Percentiles rank a stretch among this genome's conserved stretches.
Conservation (phyloP, 1,284 basidiomycete genomes). For the Flammula alnicola region DNA sequence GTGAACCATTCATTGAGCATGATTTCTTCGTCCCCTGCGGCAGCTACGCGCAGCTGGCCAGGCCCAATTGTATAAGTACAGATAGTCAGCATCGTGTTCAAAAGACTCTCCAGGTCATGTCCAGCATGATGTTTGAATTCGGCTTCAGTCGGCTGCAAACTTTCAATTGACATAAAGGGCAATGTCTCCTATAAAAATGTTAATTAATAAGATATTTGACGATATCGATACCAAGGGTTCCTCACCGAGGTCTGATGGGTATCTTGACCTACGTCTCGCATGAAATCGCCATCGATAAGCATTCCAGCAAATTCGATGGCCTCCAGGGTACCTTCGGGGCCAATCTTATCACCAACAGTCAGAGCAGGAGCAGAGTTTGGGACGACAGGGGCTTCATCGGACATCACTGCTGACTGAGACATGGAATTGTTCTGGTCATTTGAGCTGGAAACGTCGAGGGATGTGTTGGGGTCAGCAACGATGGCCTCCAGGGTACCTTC, state of each 20-base stretch:
- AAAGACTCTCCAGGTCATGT: neutral
- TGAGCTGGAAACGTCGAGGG: neutral
- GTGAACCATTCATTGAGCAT: slow-evolving; percentile 3
- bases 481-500: too few species aligned
- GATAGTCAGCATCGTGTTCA: neutral
- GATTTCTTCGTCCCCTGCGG: neutral
- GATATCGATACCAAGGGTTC: neutral
- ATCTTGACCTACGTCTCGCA: neutral
- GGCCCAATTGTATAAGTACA: neutral
- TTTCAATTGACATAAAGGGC: slow-evolving; percentile 14
- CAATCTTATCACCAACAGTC: neutral
- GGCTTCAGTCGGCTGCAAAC: neutral
- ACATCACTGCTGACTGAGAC: neutral
- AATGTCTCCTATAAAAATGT: slow-evolving; percentile 14
- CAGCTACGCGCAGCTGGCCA: neutral
- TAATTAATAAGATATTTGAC: slow-evolving; percentile 3
- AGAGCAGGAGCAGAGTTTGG: slow-evolving; percentile 1
- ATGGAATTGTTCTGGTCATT: neutral
- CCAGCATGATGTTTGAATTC: neutral
- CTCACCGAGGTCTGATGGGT: slow-evolving; percentile 1
- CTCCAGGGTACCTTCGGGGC: neutral
- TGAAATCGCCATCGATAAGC: slow-evolving; percentile 9
- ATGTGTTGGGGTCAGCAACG: neutral
- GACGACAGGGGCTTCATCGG: neutral
- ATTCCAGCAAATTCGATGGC: slow-evolving; percentile 6